Percentiles rank a stretch among this genome's conserved stretches.
Conservation (phyloP, 805 yeast genomes). For the Sugiyamaella lignohabitans region DNA sequence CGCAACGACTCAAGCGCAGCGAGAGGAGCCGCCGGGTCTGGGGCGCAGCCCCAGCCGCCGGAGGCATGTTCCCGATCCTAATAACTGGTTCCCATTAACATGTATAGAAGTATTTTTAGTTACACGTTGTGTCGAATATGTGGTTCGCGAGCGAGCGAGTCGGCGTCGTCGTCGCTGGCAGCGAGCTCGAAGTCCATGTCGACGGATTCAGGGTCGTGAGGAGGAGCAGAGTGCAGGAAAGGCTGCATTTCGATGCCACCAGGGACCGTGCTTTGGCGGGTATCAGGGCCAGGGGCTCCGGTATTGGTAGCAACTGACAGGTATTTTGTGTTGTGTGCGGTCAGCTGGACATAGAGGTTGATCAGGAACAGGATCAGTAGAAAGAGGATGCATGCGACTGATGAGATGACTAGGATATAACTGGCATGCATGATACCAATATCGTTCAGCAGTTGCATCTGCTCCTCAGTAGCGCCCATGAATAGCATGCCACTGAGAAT, state of each 20-base stretch:
- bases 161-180: slow-evolving; percentile 19
- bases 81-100: not conserved
- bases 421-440: slow-evolving; percentile 82
- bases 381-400: slow-evolving; percentile 67
- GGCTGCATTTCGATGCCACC: slow-evolving; percentile 29
- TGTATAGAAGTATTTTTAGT: no score
- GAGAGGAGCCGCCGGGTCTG: not conserved
- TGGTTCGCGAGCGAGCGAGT: not conserved
- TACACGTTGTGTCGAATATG: no score
- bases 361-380: slow-evolving; percentile 60
- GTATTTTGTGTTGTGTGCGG: not conserved
- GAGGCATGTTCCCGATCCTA: not conserved
- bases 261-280: not conserved
- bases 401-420: slow-evolving; percentile 61
- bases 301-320: no score
- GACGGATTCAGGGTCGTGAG: slow-evolving; percentile 20
- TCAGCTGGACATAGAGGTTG: slow-evolving; percentile 47
- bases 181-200: slow-evolving; percentile 26
- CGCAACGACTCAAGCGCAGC: not conserved
- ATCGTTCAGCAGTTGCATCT: slow-evolving; percentile 59
- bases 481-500: slow-evolving; percentile 74
- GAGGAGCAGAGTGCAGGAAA: slow-evolving; percentile 19
- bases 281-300: not conserved
- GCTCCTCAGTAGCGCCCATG: slow-evolving; percentile 93
- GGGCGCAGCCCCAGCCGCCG: not conserved